Evolutionary conservation across 345 rosid species (phyloP).

Genomic region (Limnanthes douglasii): DNA sequence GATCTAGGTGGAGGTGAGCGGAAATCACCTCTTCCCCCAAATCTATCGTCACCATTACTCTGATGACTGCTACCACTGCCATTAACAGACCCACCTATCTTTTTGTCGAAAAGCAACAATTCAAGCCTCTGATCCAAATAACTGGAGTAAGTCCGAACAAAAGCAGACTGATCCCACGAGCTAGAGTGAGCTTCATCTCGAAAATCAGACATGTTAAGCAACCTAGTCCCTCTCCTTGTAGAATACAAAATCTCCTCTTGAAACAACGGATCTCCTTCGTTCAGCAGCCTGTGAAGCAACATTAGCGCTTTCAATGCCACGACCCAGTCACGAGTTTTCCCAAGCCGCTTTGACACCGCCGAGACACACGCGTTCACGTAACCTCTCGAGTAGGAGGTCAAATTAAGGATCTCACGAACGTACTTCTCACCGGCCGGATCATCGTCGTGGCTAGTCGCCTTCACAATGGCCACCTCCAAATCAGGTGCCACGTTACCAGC

Average conservation of each 20-base stretch:
- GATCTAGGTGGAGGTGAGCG: constrained; percentile 59
- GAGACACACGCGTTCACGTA: constrained; percentile 63
- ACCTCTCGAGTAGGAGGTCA: constrained; percentile 69
- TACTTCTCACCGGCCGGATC: constrained; percentile 74
- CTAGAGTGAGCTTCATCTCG: constrained; percentile 68
- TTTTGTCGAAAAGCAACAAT: constrained; percentile 31
- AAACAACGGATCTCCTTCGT: constrained; percentile 54
- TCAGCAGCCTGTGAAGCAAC: constrained; percentile 56
- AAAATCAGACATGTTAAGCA: constrained; percentile 78
- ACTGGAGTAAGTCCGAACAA: constrained; percentile 55
- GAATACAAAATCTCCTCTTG: constrained; percentile 72
- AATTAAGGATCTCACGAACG: constrained; percentile 58
- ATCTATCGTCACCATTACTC: constrained; percentile 18
- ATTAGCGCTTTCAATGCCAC: constrained; percentile 72
- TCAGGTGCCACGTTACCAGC: constrained; percentile 81
- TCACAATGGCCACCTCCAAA: constrained; percentile 85
- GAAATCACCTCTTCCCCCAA: constrained; percentile 29
- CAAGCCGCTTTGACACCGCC: constrained; percentile 55
- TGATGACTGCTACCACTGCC: constrained; percentile 20
- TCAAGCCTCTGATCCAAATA: constrained; percentile 80
- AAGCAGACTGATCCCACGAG: constrained; percentile 80
- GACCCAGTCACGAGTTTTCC: constrained; percentile 83
- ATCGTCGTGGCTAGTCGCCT: constrained; percentile 93
- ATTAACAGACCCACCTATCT: constrained; percentile 10
- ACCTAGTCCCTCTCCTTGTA: constrained; percentile 56